Conservation (phyloP, 306 rosid species). For the Vachellia collinsii region DNA sequence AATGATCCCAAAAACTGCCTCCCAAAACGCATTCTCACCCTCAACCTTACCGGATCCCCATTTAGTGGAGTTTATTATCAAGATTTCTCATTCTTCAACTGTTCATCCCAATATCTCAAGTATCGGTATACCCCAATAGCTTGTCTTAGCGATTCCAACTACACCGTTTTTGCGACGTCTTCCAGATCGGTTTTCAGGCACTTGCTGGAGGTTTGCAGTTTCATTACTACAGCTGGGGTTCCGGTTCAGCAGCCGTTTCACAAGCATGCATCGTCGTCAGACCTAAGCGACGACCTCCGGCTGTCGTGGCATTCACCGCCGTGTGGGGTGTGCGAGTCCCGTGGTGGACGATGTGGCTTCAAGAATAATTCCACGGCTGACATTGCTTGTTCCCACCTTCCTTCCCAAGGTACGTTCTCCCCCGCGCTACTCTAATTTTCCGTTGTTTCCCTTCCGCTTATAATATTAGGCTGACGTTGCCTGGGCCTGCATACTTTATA, state of each 20-base stretch:
- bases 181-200: conserved; percentile 11
- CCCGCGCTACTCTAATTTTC: background rate
- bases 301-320: conserved; percentile 64
- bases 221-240: conserved; percentile 42
- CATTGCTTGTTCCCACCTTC: conserved; percentile 49
- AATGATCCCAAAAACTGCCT: conserved; percentile 78
- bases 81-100: conserved; percentile 65
- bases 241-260: conserved; percentile 51
- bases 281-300: conserved; percentile 45
- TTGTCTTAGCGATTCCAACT: conserved; percentile 52
- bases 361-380: conserved; percentile 35
- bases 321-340: conserved; percentile 63
- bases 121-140: conserved; percentile 51
- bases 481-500: background rate
- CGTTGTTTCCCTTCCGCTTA: background rate
- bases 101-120: conserved; percentile 50
- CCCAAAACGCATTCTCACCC: conserved; percentile 54
- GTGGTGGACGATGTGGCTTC: conserved; percentile 66
- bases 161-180: conserved; percentile 61
- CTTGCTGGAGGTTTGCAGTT: conserved; percentile 47
- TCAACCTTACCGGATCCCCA: conserved; percentile 61
- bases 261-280: conserved; percentile 43
- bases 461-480: background rate
- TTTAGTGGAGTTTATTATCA: conserved; percentile 44
- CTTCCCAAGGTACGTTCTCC: conserved; percentile 47